Evolutionary conservation across 139 green algal genomes (phyloP), one percentile per base, ranked within the genome.

Genomic region (Trebouxia sp.): DNA sequence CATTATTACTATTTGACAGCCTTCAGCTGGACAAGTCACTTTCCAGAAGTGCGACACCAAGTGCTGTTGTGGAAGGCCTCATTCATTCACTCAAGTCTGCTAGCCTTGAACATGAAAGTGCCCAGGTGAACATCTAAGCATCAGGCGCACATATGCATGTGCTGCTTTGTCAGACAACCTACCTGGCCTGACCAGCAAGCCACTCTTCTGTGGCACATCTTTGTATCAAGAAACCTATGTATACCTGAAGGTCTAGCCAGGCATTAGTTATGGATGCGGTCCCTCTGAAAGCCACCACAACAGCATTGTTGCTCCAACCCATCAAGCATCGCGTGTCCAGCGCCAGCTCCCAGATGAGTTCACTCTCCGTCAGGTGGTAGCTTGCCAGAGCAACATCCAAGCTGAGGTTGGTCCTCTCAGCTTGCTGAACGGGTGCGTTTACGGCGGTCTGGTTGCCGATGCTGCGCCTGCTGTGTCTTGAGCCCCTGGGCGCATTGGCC

Each of bases 261-360:
- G 75, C 80, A 47, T 84, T 84, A 11, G 38, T 53, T 6, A 76
- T 28, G 30, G 80, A 84, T 4, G 80, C 80, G 6, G 80, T 84
- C 9, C 80, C 80, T 17, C 80, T 62, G 30, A 84, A 84, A 17
- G 80, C 75, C 5, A 84, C 22, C 24, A 84, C 55, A 11, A 80
- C 30, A 4, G 9, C 62, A 41, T 76, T 42, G 15, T 56, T 20
- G 30, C 76, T 80, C 80, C 80, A 84, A 24, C 70, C 80, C 55
- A 84, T 76, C 6, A 84, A 55, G 26, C 62, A 41, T 22, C 76
- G 76, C 10, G 78, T 83, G 47, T 83, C 78, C 9, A 55, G 65
- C 24, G 22, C n/a, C 30, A 53, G 47, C 80, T 84, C 80, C 72
- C 80, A 76, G 1, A 84, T 35, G 42, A 84, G 32, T 30, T 80